These are phyloP conservation scores for Metarhizium anisopliae DNA, from an alignment of 2,329 filamentous ascomycete genomes.

Conservation along the genomic window DNA sequence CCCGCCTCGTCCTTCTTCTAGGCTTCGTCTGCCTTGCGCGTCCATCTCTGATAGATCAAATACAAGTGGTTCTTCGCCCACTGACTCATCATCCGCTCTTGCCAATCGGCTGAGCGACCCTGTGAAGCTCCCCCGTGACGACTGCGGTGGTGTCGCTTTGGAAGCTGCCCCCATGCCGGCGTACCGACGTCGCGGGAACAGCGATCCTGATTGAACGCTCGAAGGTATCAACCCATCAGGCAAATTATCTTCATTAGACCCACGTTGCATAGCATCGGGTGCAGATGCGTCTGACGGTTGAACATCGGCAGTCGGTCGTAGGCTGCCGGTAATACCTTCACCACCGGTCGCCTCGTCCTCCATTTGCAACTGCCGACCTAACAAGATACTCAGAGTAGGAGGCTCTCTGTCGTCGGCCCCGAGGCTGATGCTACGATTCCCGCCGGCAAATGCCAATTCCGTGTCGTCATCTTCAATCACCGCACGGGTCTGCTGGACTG, in stretches of 20 bases:
- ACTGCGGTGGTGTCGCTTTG: slow-evolving; percentile 34
- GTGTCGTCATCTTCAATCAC: slow-evolving; percentile 49
- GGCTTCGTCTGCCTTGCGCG: slow-evolving; percentile 45
- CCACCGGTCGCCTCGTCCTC: slow-evolving; percentile 21
- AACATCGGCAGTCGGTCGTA: slow-evolving; percentile 35
- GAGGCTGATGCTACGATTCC: slow-evolving; percentile 58
- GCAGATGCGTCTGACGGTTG: slow-evolving; percentile 25
- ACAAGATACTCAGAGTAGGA: slow-evolving; percentile 54
- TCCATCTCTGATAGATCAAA: slow-evolving; percentile 69
- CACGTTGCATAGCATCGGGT: slow-evolving; percentile 29
- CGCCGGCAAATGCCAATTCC: slow-evolving; percentile 47
- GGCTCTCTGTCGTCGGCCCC: slow-evolving; percentile 56
- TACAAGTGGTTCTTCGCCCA: slow-evolving; percentile 60
- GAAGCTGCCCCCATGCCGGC: slow-evolving; percentile 26
- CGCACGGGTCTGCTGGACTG: slow-evolving; percentile 52
- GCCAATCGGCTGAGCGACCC: slow-evolving; percentile 29
- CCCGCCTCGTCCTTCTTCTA: slow-evolving; percentile 42
- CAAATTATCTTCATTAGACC: slow-evolving; percentile 36
- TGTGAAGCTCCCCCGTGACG: slow-evolving; percentile 36
- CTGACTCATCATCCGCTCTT: slow-evolving; percentile 37
- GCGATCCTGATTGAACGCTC: slow-evolving; percentile 30
- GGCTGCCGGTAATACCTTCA: slow-evolving; percentile 12
- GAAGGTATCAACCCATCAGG: slow-evolving; percentile 34
- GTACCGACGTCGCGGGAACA: slow-evolving; percentile 38
- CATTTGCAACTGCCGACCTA: slow-evolving; percentile 34